Percentiles rank a stretch among this genome's conserved stretches.
Evolutionary conservation across 2,329 filamentous ascomycete genomes (phyloP).

Genomic region (Nemania diffusa): DNA sequence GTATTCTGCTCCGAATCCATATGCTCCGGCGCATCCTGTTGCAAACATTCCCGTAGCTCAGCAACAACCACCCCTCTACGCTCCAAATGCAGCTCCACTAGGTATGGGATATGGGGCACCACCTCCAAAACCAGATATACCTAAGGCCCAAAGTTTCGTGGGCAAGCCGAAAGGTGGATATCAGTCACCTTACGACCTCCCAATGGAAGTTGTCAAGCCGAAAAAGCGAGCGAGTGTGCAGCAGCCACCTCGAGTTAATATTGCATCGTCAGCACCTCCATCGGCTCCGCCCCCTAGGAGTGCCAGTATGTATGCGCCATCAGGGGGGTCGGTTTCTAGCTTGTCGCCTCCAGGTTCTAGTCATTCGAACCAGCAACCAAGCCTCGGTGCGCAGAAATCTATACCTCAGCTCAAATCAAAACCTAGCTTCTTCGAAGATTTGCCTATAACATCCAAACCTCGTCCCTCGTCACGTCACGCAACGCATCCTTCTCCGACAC

Average conservation of each 20-base stretch:
- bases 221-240: conserved; percentile 72
- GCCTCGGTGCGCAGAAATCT: conserved; percentile 49
- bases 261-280: conserved; percentile 47
- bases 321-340: conserved; percentile 42
- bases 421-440: conserved; percentile 79
- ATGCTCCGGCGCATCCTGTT: conserved; percentile 58
- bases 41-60: conserved; percentile 42
- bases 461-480: conserved; percentile 68
- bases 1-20: conserved; percentile 53
- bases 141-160: conserved; percentile 82
- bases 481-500: conserved; percentile 56
- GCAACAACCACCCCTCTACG: conserved; percentile 46
- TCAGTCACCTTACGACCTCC: conserved; percentile 92
- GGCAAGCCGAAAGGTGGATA: conserved; percentile 94
- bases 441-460: conserved; percentile 72
- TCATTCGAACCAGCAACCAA: conserved; percentile 49
- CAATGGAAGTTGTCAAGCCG: conserved; percentile 84
- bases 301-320: conserved; percentile 65
- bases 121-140: conserved; percentile 57
- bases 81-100: conserved; percentile 45
- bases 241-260: conserved; percentile 59
- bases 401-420: conserved; percentile 53
- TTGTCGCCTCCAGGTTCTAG: conserved; percentile 53
- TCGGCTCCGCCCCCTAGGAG: conserved; percentile 69
- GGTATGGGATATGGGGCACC: conserved; percentile 53